A percentile compares a stretch with the other conserved stretches of the same genome.
phyloP scores from a whole-genome alignment of 1,284 basidiomycete species.

The Tilletia caries region DNA sequence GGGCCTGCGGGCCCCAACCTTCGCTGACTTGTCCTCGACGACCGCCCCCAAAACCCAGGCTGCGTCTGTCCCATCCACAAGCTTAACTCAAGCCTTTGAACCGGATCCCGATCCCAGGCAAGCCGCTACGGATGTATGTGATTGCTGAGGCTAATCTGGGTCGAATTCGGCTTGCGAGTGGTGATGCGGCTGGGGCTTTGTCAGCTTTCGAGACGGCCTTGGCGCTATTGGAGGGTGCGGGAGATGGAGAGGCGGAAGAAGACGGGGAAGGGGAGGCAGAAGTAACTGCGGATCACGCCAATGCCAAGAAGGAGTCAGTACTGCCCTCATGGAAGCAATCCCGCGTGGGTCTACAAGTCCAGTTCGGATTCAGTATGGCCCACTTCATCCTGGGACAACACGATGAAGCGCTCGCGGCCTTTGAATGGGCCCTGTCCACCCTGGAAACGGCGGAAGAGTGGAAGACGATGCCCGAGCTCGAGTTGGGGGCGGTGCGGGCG shows the following conservation, averaged over 20 bases:
- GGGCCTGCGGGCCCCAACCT: no score
- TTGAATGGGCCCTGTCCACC: conserved; percentile 11
- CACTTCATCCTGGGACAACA: not conserved
- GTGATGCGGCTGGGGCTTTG: conserved; percentile 63
- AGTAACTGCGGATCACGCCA: conserved; percentile 52
- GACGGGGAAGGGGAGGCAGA: conserved; percentile 50
- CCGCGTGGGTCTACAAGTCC: conserved; percentile 6
- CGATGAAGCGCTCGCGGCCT: not conserved
- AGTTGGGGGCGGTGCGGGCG: conserved; percentile 57
- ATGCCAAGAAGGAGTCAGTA: conserved; percentile 14
- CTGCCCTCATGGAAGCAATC: conserved; percentile 6
- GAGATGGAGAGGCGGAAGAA: conserved; percentile 53
- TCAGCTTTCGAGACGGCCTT: conserved; percentile 71
- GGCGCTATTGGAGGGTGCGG: conserved; percentile 65
- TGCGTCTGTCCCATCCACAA: no score
- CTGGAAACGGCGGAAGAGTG: not conserved
- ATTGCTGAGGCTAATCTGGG: conserved; percentile 80
- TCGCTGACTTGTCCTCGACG: no score
- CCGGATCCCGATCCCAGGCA: no score
- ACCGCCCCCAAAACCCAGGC: no score
- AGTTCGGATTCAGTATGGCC: not conserved
- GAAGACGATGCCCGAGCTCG: not conserved
- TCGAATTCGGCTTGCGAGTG: conserved; percentile 67
- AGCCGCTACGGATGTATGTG: conserved; percentile 73
- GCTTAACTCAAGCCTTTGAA: no score